Base-by-base conservation (phyloP, 2,329 filamentous ascomycete species). In the Fusarium sp. region DNA sequence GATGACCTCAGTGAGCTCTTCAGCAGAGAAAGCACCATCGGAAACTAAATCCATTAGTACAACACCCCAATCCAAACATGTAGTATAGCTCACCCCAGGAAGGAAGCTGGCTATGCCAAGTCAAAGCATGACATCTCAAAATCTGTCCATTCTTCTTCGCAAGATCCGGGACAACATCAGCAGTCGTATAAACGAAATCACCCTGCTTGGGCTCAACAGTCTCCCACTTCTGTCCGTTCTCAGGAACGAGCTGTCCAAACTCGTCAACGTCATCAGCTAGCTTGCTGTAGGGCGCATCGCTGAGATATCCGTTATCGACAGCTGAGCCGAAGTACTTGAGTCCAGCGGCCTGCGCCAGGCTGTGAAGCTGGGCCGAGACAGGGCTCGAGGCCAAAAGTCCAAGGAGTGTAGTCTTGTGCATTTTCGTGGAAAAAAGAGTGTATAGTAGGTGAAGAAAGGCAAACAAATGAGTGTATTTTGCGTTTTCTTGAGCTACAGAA, bases 141-240 rank as follows among this genome's bases (percentile, higher is more conserved):
- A 88, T 73, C 79, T 88, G 84, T 8, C 83, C 80, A 67, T 87
- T 86, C 38, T 78, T 77, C 72, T 82, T 81, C 18, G 87, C 86
- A 23, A 87, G 80, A 51, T 83, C 80, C 45, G 86, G 80, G 25
- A 89, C 82, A 56, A 84, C 83, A 55, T 92, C 89, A 42, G 88
- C 90, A 4, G 83, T 80, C 10, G 84, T 84, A 79, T 86, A 93
- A 75, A 84, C 86, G 83, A 92, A 93, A 49, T 83, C 78, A 39
- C 84, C 85, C 49, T 84, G 86, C 44, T 81, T 78, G 2, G 89
- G 88, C 83, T 93, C 89, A 21, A 84, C 90, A 69, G 85, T 83
- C 66, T 90, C 84, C 90, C 90, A 93, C 84, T 89, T 87, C 79
- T 90, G 87, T 6, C 86, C 85, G 78, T 93, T 93, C 54, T 87